Evolutionary conservation across 2,329 filamentous ascomycete species (phyloP).

Genomic region (Colletotrichum lindemuthianum): DNA sequence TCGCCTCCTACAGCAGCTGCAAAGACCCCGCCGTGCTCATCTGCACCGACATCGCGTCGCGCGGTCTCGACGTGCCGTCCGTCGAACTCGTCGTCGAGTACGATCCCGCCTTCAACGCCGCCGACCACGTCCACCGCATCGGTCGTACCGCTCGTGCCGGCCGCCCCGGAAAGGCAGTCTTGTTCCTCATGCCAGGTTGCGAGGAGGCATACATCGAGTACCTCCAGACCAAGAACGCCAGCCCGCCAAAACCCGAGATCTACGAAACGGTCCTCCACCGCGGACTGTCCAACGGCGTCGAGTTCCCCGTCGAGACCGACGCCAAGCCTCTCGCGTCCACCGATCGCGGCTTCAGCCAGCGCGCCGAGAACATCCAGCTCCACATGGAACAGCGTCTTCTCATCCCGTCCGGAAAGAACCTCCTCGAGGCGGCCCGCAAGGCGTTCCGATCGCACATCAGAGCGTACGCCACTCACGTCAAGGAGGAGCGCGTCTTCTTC

Average conservation of each 20-base stretch:
- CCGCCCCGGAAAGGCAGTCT: slow-evolving; percentile 82
- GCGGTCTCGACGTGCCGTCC: slow-evolving; percentile 93
- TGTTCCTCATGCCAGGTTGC: slow-evolving; percentile 90
- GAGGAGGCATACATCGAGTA: slow-evolving; percentile 92
- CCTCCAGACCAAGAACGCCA: slow-evolving; percentile 59
- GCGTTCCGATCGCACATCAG: slow-evolving; percentile 93
- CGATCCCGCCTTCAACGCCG: slow-evolving; percentile 91
- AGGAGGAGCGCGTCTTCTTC: slow-evolving; percentile 85
- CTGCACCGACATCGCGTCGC: slow-evolving; percentile 94
- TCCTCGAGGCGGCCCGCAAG: slow-evolving; percentile 82
- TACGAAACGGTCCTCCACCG: slow-evolving; percentile 71
- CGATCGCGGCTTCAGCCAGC: slow-evolving; percentile 53
- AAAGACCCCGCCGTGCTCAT: slow-evolving; percentile 83
- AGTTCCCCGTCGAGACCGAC: slow-evolving; percentile 77
- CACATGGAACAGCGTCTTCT: slow-evolving; percentile 70
- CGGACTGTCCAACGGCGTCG: slow-evolving; percentile 69
- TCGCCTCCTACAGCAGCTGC: slow-evolving; percentile 80
- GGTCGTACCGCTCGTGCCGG: slow-evolving; percentile 95
- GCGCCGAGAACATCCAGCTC: slow-evolving; percentile 67
- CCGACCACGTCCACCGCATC: slow-evolving; percentile 94
- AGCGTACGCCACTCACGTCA: slow-evolving; percentile 93
- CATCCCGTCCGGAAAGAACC: slow-evolving; percentile 55
- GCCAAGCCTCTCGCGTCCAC: slow-evolving; percentile 53
- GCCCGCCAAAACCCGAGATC: slow-evolving; percentile 59
- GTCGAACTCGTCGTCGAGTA: slow-evolving; percentile 97